Conservation (phyloP, 371 early-diverging fungal genomes). For the Rhizopus sp. region DNA sequence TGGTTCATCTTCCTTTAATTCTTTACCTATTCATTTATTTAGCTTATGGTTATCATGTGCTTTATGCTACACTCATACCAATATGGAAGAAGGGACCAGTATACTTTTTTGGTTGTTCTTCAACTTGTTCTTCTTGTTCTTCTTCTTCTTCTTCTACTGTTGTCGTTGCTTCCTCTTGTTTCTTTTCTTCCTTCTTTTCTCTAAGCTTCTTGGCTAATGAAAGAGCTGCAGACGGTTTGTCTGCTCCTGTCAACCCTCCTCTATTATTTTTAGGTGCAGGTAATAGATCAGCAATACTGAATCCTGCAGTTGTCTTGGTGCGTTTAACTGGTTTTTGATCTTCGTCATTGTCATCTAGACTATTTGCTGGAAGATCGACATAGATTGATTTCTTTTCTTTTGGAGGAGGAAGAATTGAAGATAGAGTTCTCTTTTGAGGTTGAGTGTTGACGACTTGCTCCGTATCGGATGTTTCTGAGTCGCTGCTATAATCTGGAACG, state of each 20-base stretch:
- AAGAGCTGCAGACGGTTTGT: constrained; percentile 18
- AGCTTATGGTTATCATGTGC: no score
- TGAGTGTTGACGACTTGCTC: constrained; percentile 6
- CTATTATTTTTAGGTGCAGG: constrained; percentile 35
- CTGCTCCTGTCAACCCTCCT: constrained; percentile 7
- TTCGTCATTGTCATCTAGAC: constrained; percentile 23
- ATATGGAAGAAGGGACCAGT: constrained; percentile 36
- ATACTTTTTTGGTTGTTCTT: constrained; percentile 17
- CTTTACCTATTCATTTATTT: constrained; percentile 9
- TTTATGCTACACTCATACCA: constrained; percentile 17
- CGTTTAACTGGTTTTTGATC: constrained; percentile 22
- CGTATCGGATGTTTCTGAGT: constrained; percentile 24
- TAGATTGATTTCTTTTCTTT: constrained; percentile 27
- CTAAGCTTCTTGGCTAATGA: constrained; percentile 15
- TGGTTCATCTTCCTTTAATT: constrained; percentile 24
- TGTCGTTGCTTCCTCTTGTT: constrained; percentile 10
- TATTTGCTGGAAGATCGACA: constrained; percentile 30
- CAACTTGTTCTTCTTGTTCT: constrained; percentile 25
- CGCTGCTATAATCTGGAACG: constrained; percentile 27
- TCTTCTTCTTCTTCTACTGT: constrained; percentile 18
- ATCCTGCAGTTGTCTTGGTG: constrained; percentile 16
- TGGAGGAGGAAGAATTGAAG: constrained; percentile 15
- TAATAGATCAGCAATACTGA: constrained; percentile 34
- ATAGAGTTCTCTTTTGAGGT: constrained; percentile 12
- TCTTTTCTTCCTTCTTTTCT: constrained; percentile 9